Base-by-base conservation (phyloP, 2,329 filamentous ascomycete genomes). In the Thermochaetoides dissita region DNA sequence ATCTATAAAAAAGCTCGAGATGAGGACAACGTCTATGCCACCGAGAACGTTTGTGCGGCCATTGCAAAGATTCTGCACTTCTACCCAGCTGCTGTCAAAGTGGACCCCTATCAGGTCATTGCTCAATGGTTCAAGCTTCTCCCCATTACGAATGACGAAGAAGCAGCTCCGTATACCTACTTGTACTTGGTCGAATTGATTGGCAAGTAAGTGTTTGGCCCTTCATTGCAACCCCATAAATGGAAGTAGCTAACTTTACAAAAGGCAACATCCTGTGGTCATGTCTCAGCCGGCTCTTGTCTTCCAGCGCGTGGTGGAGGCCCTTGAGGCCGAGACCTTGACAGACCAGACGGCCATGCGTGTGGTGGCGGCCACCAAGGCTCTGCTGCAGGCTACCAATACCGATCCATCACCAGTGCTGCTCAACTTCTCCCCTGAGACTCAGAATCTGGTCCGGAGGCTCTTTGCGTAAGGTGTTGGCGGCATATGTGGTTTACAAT, bases 31-130 rank as follows among this genome's bases (percentile, higher is more conserved):
- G 82, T 94, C 2, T 98, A 94, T 58, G 91, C 91, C 2, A 96
- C 91, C 1, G 91, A 98, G 65, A 98, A 98, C 58, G 89, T 89
- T 6, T 95, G 86, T 53, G 89, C 91, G 35, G 87, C 86, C 51
- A 91, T 98, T 56, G 91, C 91, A 32, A 98, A 98, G 72, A 89
- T 98, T 41, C 69, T 98, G 50, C 87, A 94, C 59, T 95, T 81
- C 66, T 95, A 94, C 62, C 68, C 78, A 24, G 70, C 70, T 51
- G 84, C 83, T 57, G 79, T 98, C 11, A 24, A 24, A 24, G 69
- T 69, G 41, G 85, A 93, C 55, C 69, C 76, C 39, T 80, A 91
- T 56, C 74, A 82, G 33, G 72, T 95, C 28, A 78, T 86, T 35
- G 66, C 70, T n/a, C 81, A 83, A 58, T 98, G 91, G 91, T 67